Evolutionary conservation across 305 asterid species (phyloP).

Genomic region (Andrographis paniculata): DNA sequence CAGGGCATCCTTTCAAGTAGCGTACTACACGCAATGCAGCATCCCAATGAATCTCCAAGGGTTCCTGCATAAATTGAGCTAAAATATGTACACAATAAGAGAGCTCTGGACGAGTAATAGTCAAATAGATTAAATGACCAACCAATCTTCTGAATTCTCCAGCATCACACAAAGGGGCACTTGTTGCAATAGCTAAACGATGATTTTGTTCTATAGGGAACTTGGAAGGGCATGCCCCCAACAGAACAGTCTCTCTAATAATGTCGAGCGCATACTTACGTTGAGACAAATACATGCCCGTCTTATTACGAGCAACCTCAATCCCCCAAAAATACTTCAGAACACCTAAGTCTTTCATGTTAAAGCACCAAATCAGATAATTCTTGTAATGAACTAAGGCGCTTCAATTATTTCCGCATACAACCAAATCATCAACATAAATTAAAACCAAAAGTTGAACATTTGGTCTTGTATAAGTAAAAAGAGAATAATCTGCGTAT

Average conservation of each 20-base stretch:
- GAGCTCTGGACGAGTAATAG: slow-evolving; percentile 7
- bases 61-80: slow-evolving; percentile 7
- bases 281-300: background rate
- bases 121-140: background rate
- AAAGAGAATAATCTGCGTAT: background rate
- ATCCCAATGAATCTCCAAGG: slow-evolving; percentile 3
- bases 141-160: background rate
- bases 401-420: background rate
- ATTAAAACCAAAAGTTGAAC: background rate
- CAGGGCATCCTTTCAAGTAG: background rate
- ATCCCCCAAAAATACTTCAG: slow-evolving; percentile 1
- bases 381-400: background rate
- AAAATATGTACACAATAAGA: slow-evolving; percentile 6
- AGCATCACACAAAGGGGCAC: background rate
- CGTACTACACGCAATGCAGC: background rate
- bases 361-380: slow-evolving; percentile 1
- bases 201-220: background rate
- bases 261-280: background rate
- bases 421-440: background rate
- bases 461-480: background rate
- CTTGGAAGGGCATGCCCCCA: background rate
- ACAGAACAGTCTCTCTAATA: background rate
- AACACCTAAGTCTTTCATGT: background rate
- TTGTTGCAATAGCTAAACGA: background rate
- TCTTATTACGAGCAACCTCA: background rate